These are phyloP conservation scores for Phylloporus sp. DNA, from an alignment of 768 basidiomycete genomes.

Conservation along the genomic window DNA sequence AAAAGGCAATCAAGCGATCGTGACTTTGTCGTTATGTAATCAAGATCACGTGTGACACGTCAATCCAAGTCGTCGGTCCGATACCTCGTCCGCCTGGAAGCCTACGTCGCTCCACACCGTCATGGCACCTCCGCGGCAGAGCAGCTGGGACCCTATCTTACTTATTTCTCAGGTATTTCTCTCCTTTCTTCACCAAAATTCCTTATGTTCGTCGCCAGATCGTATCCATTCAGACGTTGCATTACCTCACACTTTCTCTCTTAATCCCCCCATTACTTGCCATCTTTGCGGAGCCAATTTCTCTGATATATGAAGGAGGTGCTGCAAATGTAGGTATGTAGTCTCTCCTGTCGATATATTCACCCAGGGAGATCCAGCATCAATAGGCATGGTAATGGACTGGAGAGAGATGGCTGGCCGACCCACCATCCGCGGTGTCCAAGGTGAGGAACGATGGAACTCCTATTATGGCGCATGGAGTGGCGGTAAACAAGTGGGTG, in stretches of 20 bases:
- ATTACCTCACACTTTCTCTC: constrained; percentile 85
- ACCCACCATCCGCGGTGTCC: constrained; percentile 64
- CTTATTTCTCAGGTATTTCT: constrained; percentile 74
- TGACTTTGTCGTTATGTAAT: constrained; percentile 9
- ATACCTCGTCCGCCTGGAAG: background rate
- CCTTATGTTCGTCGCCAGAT: constrained; percentile 50
- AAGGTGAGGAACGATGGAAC: constrained; percentile 61
- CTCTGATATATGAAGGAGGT: constrained; percentile 71
- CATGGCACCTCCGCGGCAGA: constrained; percentile 38
- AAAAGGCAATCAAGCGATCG: constrained; percentile 10
- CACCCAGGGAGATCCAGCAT: constrained; percentile 1
- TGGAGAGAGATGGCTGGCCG: constrained; percentile 94
- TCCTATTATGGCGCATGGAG: constrained; percentile 74
- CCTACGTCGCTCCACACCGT: background rate
- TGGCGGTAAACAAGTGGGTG: constrained; percentile 70
- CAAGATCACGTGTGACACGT: constrained; percentile 15
- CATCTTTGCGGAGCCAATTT: constrained; percentile 66
- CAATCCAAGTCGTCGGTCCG: too few species aligned
- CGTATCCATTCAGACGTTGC: constrained; percentile 85
- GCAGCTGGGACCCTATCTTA: constrained; percentile 86
- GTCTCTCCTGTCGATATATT: background rate
- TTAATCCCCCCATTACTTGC: constrained; percentile 76
- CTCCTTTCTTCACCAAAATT: background rate
- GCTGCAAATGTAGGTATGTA: constrained; percentile 70
- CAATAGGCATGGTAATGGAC: constrained; percentile 86